These are phyloP conservation scores for Beauveria scarabaeidicola DNA, from an alignment of 2,329 filamentous ascomycete species.

Conservation along the genomic window DNA sequence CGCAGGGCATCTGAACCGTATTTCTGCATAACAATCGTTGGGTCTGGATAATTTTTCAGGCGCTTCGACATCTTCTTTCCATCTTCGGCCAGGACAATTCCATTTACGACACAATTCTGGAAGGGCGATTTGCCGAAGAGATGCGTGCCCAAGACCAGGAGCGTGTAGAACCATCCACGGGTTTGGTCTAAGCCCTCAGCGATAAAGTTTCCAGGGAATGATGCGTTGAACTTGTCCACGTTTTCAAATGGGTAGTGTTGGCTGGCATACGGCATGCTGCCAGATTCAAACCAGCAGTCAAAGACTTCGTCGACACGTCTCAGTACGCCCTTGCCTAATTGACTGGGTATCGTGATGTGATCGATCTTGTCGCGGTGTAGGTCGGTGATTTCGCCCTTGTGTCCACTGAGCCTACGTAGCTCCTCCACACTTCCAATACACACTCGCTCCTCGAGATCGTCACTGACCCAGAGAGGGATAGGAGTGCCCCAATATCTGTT, in stretches of 20 bases:
- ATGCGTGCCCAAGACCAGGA: slow-evolving; percentile 81
- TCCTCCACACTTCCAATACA: slow-evolving; percentile 81
- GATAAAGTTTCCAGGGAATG: slow-evolving; percentile 89
- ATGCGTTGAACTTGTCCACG: slow-evolving; percentile 67
- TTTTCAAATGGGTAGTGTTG: slow-evolving; percentile 92
- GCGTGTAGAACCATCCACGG: slow-evolving; percentile 92
- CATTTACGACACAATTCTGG: slow-evolving; percentile 94
- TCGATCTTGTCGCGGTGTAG: slow-evolving; percentile 91
- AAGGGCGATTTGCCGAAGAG: slow-evolving; percentile 80
- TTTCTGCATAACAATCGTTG: slow-evolving; percentile 69
- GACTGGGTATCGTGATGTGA: slow-evolving; percentile 86
- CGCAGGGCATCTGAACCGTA: slow-evolving; percentile 90
- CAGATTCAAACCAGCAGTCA: slow-evolving; percentile 96
- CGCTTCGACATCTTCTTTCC: slow-evolving; percentile 99
- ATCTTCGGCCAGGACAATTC: slow-evolving; percentile 86
- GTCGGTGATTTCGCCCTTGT: slow-evolving; percentile 71
- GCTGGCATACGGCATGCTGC: slow-evolving; percentile 89
- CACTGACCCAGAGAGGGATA: slow-evolving; percentile 84
- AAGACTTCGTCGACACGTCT: slow-evolving; percentile 82
- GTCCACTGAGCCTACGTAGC: slow-evolving; percentile 79
- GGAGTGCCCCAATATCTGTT: slow-evolving; percentile 96
- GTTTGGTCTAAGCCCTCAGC: slow-evolving; percentile 91
- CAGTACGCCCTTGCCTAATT: slow-evolving; percentile 75
- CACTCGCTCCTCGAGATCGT: slow-evolving; percentile 77
- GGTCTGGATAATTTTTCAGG: slow-evolving; percentile 92